A percentile compares a stretch with the other conserved stretches of the same genome.
phyloP scores from a whole-genome alignment of 257 asterid genomes.

The Capsicum rhomboideum region DNA sequence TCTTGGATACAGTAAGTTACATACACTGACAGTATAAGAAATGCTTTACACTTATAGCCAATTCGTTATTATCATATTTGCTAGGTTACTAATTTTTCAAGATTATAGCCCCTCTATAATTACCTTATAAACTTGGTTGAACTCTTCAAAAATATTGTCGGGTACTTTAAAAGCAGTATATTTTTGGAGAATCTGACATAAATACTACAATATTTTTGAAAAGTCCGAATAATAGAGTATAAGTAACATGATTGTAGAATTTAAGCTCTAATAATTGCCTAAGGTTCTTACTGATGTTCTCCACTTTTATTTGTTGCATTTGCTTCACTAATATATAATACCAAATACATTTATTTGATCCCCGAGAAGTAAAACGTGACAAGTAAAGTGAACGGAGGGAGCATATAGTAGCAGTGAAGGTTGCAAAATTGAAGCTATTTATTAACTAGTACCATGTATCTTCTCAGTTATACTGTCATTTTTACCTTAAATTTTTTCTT shows the following conservation, averaged over 20 bases:
- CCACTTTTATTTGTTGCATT: too few species aligned
- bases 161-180: neutral
- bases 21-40: too few species aligned
- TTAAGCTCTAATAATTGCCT: too few species aligned
- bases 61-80: neutral
- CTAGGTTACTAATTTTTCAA: neutral
- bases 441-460: neutral
- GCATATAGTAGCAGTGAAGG: neutral
- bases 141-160: neutral
- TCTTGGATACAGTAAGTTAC: conserved; percentile 70
- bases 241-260: neutral
- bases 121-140: too few species aligned
- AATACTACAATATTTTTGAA: too few species aligned
- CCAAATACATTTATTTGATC: too few species aligned
- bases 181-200: neutral
- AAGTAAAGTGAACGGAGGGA: too few species aligned
- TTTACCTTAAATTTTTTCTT: neutral
- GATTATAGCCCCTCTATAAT: neutral
- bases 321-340: too few species aligned
- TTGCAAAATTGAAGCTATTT: neutral
- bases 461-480: neutral
- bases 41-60: neutral
- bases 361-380: too few species aligned
- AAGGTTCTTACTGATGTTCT: too few species aligned
- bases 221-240: neutral